Base-by-base conservation (phyloP, 2,329 filamentous ascomycete genomes). In the Colletotrichum chrysophilum region DNA sequence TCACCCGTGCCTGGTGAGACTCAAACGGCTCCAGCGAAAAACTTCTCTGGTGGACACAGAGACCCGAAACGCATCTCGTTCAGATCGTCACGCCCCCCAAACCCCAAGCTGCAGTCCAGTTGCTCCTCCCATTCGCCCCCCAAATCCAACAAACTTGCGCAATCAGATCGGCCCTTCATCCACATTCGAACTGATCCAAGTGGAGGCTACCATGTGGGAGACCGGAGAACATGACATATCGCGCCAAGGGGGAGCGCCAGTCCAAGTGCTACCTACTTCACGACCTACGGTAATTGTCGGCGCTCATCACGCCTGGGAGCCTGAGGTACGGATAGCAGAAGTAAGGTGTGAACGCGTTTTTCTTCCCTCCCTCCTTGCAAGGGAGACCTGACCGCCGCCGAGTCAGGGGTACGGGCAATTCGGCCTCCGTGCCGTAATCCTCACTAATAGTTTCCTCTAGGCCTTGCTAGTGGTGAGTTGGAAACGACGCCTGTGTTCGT, bases 131-230 rank as follows among this genome's bases (percentile, higher is more conserved):
- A n/a, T 5, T 61, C 34, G 34, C 34, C 52, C 48, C 60, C 61
- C 62, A 52, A 52, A 21, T 24, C 52, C 36, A 38, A 56, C 52
- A 28, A 38, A 56, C 58, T 28, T 68, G 70, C 58, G 48, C 24
- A 68, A 52, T 52, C 62, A 69, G 70, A 74, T 75, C 43, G 64
- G 70, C 58, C 74, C 70, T 76, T 76, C 58, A 76, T 65, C n/a
- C 74, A 30, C 64, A 69, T 28, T 38, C 18, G 13, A 28, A 43
- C 38, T 52, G 56, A 61, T 65, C 34, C 43, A 65, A 66, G 74
- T 76, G 70, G 74, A 69, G 74, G 64, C 34, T 56, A 24, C 56
- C 36, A 55, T 16, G 58, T 68, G 70, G 43, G 55, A 72, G 70
- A 24, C 48, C 38, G 62, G 43, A 58, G 64, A 24, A 38, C 26